Evolutionary conservation across 2,329 filamentous ascomycete species (phyloP), one percentile per base, ranked within the genome.

Genomic region (Basipetospora sp.): DNA sequence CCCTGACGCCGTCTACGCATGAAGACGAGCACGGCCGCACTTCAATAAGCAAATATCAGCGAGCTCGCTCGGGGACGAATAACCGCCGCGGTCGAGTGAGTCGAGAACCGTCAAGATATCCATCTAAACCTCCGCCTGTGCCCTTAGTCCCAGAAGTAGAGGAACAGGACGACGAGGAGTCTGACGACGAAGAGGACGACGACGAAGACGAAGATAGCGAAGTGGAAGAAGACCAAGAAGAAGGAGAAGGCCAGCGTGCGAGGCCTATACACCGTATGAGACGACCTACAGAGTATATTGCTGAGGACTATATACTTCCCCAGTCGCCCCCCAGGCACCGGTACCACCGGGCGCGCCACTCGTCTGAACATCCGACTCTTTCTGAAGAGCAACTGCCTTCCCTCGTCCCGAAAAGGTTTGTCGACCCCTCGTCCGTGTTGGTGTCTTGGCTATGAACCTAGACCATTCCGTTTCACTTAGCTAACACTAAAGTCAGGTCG

Each of bases 1-100:
- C 54, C n/a, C 49, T 50, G 4, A 56, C 54, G 29, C 45, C 49
- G n/a, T 55, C 53, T 20, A 55, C 55, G 5, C 47, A 49, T 15
- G 57, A 58, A 8, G 53, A 56, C 18, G 36, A 39, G 2, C 36
- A 22, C n/a, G 22, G 22, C 30, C 36, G 22, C 28, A 28, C 15
- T 16, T 26, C 36, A 16, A 8, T 32, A 26, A 15, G 22, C 15
- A 27, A 27, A 16, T 27, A 22, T 27, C 20, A 31, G 28, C 20
- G 15, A 11, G 27, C 36, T 17, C 36, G 22, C 6, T 25, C 22
- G 6, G n/a, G n/a, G n/a, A 25, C 6, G 22, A 25, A 11, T 11
- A 6, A 25, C 11, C 22, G 22, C 11, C 22, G 22, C 6, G 11
- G 22, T 25, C 22, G 22, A 25, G 11, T 11, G 6, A 11, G 6